Evolutionary conservation across 129 eudicot genomes (phyloP).

Genomic region (Gnaphalium uliginosum): DNA sequence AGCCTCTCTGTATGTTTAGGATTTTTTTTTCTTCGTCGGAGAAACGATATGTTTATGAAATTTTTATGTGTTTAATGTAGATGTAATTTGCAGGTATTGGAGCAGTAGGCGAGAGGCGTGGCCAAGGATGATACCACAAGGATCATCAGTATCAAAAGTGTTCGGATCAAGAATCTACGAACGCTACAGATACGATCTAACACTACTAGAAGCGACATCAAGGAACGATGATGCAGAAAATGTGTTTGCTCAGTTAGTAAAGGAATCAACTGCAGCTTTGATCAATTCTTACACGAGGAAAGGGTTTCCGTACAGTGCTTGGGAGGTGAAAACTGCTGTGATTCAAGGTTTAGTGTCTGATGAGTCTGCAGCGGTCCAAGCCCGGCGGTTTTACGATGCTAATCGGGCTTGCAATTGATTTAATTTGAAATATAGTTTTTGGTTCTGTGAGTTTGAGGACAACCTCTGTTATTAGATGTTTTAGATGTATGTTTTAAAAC

Average conservation of each 20-base stretch:
- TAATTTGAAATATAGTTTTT: not conserved
- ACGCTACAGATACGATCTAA: slow-evolving; percentile 74
- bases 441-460: no score
- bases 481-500: no score
- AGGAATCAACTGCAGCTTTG: slow-evolving; percentile 85
- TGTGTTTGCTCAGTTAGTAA: slow-evolving; percentile 59
- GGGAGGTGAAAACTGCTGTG: slow-evolving; percentile 83
- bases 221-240: slow-evolving; percentile 66
- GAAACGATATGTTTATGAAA: no score
- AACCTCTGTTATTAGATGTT: no score
- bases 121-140: slow-evolving; percentile 86
- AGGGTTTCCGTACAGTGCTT: slow-evolving; percentile 68
- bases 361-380: slow-evolving; percentile 55
- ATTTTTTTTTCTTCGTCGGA: no score
- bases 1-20: no score
- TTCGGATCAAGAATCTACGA: slow-evolving; percentile 64
- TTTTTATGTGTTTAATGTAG: no score
- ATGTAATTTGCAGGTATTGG: slow-evolving; percentile 57
- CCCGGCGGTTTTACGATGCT: slow-evolving; percentile 64
- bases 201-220: slow-evolving; percentile 70
- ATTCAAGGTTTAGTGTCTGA: slow-evolving; percentile 67
- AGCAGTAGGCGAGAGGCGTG: slow-evolving; percentile 77
- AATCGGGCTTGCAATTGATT: slow-evolving; percentile 59
- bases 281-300: slow-evolving; percentile 71
- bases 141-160: slow-evolving; percentile 37